Evolutionary conservation across 1,284 basidiomycete species (phyloP).

Genomic region (Mycena citricolor): DNA sequence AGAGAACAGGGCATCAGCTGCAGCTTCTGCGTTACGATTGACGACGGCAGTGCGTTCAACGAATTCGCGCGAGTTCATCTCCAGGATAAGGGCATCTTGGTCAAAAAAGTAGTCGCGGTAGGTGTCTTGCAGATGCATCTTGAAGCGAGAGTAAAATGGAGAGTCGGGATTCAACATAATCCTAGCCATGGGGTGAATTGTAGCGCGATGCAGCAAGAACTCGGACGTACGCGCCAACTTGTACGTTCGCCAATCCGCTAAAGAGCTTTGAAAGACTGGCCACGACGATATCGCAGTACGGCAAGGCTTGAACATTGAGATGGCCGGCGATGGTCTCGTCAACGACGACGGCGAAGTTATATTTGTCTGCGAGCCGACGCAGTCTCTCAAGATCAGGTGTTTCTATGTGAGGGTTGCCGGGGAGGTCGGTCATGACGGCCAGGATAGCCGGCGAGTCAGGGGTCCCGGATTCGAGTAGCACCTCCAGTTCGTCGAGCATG

Average conservation of each 20-base stretch:
- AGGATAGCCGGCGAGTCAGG: slow-evolving; percentile 14
- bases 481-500: slow-evolving; percentile 16
- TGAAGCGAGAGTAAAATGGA: slow-evolving; percentile 67
- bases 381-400: slow-evolving; percentile 78
- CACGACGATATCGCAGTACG: slow-evolving; percentile 90
- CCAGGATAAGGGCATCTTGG: slow-evolving; percentile 95
- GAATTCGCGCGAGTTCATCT: slow-evolving; percentile 97
- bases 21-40: slow-evolving; percentile 79
- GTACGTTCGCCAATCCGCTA: slow-evolving; percentile 92
- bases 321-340: slow-evolving; percentile 98
- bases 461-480: slow-evolving; percentile 17
- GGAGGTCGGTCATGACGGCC: slow-evolving; percentile 18
- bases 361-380: slow-evolving; percentile 41
- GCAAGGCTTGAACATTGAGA: slow-evolving; percentile 89
- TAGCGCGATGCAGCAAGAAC: too few relatives aligned
- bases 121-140: slow-evolving; percentile 50
- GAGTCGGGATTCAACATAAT: slow-evolving; percentile 84
- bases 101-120: slow-evolving; percentile 90
- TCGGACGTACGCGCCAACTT: slow-evolving; percentile 91
- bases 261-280: slow-evolving; percentile 95
- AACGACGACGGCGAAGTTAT: slow-evolving; percentile 86
- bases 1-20: slow-evolving; percentile 75
- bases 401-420: slow-evolving; percentile 83
- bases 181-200: slow-evolving; percentile 34
- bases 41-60: slow-evolving; percentile 72